Conservation (phyloP, 176 grass and related monocot species). For the Phragmites australis region DNA sequence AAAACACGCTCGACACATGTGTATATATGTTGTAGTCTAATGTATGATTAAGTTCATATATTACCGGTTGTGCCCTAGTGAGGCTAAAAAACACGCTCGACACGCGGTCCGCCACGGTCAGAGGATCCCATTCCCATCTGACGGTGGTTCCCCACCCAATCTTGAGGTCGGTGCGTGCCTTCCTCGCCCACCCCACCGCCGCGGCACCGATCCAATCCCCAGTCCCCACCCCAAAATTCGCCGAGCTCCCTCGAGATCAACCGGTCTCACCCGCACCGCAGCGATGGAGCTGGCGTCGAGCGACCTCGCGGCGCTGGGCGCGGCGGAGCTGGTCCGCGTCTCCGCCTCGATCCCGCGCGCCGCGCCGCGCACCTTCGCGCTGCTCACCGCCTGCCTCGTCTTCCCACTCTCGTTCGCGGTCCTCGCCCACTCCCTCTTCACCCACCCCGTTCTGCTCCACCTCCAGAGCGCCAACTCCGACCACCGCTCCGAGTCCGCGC, state of each 20-base stretch:
- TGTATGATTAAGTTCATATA: no score
- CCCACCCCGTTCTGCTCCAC: conserved; percentile 77
- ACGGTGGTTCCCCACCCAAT: neutral
- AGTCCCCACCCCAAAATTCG: neutral
- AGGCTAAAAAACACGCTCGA: neutral
- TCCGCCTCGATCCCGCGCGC: conserved; percentile 69
- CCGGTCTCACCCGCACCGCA: neutral
- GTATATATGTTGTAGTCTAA: no score
- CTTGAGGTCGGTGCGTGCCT: neutral
- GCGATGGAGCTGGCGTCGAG: conserved; percentile 54
- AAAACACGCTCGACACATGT: neutral
- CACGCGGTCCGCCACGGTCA: conserved; percentile 16
- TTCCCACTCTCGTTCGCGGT: conserved; percentile 91
- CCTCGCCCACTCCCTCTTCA: conserved; percentile 93
- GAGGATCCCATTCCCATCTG: no score
- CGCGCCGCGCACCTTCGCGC: conserved; percentile 77
- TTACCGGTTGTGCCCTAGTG: no score
- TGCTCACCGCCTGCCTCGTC: conserved; percentile 75
- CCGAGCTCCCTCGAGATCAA: neutral
- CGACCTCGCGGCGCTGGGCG: conserved; percentile 63
- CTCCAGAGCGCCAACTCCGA: conserved; percentile 19
- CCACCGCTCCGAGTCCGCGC: conserved; percentile 12
- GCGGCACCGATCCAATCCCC: neutral
- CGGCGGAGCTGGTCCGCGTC: conserved; percentile 61
- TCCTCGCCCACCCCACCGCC: neutral